Conservation (phyloP, 352 stramenopile species). For the Peronosclerospora sorghi region DNA sequence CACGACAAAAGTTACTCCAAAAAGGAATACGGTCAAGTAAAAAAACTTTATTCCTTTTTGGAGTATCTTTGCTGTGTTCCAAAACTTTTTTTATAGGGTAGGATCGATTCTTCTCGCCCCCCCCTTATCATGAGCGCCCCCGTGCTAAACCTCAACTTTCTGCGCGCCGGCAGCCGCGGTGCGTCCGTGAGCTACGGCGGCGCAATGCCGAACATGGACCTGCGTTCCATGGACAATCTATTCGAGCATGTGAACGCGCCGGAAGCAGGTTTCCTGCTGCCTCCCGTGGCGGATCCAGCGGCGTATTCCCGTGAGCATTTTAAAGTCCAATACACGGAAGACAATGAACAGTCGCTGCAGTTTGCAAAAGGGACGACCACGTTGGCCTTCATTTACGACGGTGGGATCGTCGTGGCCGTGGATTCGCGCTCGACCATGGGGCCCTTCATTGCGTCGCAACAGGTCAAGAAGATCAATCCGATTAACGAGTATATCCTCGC, state of each 20-base stretch:
- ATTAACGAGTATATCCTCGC: constrained; percentile 99
- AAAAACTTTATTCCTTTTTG: too few relatives aligned
- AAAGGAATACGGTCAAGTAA: too few relatives aligned
- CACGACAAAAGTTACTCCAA: too few relatives aligned
- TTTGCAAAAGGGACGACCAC: constrained; percentile 99
- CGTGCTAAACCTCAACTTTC: constrained; percentile 53
- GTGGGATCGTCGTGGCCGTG: constrained; percentile 96
- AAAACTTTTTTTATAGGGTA: too few relatives aligned
- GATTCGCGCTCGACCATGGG: constrained; percentile 99
- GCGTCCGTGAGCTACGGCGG: constrained; percentile 58
- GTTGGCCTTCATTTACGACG: constrained; percentile 99
- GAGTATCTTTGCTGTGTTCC: too few relatives aligned
- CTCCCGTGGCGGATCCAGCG: constrained; percentile 81
- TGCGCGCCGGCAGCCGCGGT: constrained; percentile 54
- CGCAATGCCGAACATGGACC: constrained; percentile 66
- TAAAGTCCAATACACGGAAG: constrained; percentile 93
- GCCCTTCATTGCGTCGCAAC: constrained; percentile 96
- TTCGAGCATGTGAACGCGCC: constrained; percentile 11
- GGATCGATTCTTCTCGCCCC: too few relatives aligned
- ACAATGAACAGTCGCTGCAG: constrained; percentile 92
- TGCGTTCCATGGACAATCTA: constrained; percentile 25
- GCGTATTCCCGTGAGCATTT: constrained; percentile 94
- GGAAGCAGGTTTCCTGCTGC: constrained; percentile 58
- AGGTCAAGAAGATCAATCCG: constrained; percentile 99
- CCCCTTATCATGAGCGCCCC: constrained; percentile 26